Conservation (phyloP, 2,329 filamentous ascomycete genomes). For the Penicillium sp. region DNA sequence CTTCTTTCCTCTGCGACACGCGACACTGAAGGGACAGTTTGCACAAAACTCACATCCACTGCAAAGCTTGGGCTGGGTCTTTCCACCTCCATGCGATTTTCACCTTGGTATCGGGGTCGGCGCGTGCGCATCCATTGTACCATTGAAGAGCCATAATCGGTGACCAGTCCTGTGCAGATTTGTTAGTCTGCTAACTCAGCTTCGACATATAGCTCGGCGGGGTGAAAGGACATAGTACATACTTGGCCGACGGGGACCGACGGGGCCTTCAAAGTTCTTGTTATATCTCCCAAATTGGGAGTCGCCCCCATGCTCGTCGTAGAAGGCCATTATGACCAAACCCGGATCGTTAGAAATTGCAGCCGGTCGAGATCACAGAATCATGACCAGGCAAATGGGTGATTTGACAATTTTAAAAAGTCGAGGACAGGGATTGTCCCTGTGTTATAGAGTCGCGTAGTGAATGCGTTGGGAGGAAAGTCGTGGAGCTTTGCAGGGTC, state of each 20-base stretch:
- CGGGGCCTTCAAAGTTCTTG: slow-evolving; percentile 36
- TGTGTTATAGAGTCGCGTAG: neutral
- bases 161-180: slow-evolving; percentile 70
- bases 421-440: neutral
- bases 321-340: slow-evolving; percentile 37
- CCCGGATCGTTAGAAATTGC: neutral
- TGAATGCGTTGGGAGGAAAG: slow-evolving; percentile 3
- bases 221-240: slow-evolving; percentile 15
- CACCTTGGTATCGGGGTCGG: slow-evolving; percentile 71
- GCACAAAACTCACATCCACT: slow-evolving; percentile 67
- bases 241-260: slow-evolving; percentile 44
- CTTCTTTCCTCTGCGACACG: neutral
- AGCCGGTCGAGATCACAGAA: slow-evolving; percentile 5
- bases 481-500: slow-evolving; percentile 4
- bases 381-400: neutral
- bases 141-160: slow-evolving; percentile 88
- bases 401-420: neutral
- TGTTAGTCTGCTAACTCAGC: slow-evolving; percentile 9
- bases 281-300: slow-evolving; percentile 31
- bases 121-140: slow-evolving; percentile 89
- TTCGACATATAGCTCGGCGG: neutral
- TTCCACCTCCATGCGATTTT: slow-evolving; percentile 73
- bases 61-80: slow-evolving; percentile 87
- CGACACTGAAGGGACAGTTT: neutral
- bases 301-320: slow-evolving; percentile 41